These are phyloP conservation scores for Xylariales sp. DNA, from an alignment of 2,329 filamentous ascomycete genomes.

Conservation along the genomic window DNA sequence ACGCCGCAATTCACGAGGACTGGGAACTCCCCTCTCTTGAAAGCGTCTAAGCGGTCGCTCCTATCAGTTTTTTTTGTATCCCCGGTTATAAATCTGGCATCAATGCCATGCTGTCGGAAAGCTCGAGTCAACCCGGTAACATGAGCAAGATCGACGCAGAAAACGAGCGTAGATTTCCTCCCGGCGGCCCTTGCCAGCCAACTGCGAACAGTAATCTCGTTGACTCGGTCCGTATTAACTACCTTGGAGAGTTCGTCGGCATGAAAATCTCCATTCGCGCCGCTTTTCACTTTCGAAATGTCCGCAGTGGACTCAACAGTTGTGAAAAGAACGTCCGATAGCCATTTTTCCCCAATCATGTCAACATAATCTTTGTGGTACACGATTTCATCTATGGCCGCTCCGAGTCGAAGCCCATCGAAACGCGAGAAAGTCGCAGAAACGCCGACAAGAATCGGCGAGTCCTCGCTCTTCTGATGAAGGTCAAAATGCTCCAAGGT, in stretches of 20 bases:
- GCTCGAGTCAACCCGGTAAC: slow-evolving; percentile 77
- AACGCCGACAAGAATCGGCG: slow-evolving; percentile 84
- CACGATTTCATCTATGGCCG: slow-evolving; percentile 93
- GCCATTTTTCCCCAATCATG: slow-evolving; percentile 84
- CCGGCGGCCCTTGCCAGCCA: slow-evolving; percentile 82
- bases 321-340: slow-evolving; percentile 92
- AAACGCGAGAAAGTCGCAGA: slow-evolving; percentile 84
- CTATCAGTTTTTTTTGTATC: slow-evolving; percentile 78
- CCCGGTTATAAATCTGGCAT: slow-evolving; percentile 88
- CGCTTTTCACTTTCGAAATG: slow-evolving; percentile 74
- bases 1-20: slow-evolving; percentile 95
- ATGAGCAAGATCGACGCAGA: slow-evolving; percentile 92
- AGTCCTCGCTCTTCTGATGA: slow-evolving; percentile 57
- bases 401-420: slow-evolving; percentile 83
- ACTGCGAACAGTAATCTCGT: slow-evolving; percentile 84
- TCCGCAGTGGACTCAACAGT: slow-evolving; percentile 88
- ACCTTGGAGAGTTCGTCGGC: slow-evolving; percentile 79
- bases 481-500: slow-evolving; percentile 84
- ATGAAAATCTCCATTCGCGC: slow-evolving; percentile 81
- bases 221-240: slow-evolving; percentile 84
- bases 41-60: slow-evolving; percentile 76
- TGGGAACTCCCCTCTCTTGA: slow-evolving; percentile 80
- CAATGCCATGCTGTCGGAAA: slow-evolving; percentile 81
- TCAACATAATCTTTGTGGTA: slow-evolving; percentile 83
- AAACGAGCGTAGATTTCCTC: slow-evolving; percentile 88